Evolutionary conservation across 352 stramenopile genomes (phyloP), one percentile per base, ranked within the genome.

Genomic region (Phytopythium aichiense): DNA sequence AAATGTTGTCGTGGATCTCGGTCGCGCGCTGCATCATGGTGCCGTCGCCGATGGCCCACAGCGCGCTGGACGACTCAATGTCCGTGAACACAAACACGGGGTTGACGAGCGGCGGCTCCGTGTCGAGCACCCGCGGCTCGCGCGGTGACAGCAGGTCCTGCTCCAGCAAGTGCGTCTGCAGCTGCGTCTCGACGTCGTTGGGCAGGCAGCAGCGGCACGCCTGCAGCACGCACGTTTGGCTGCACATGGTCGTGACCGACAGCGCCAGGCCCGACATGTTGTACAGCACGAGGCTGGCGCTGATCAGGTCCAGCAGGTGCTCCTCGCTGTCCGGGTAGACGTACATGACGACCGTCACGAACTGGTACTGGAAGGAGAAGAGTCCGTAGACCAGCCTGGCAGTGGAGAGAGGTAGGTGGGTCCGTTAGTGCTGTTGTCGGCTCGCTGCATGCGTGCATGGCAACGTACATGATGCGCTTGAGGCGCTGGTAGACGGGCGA

Each of bases 401-500:
- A n/a, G 4, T 22, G 2, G 40, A 22, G 16, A 6, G 35, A n/a
- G 30, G 30, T 25, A n/a, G 30, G 30, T 25, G 2, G n/a, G 31
- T 28, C 11, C 37, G 13, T 43, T 43, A 16, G 37, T 43, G 37
- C 12, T 9, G 20, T 7, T 20, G 18, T 18, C 2, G 35, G 3
- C 8, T n/a, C 35, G 37, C 33, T 13, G 8, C 35, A 54, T 18
- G 13, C 23, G 20, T 6, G 30, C 8, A 2, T 13, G 2, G 25
- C 12, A 7, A 56, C 58, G 56, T 74, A 79, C 76, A 91, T 77
- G 66, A 91, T 89, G 18, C 66, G 67, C 65, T 89, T 83, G 58
- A 91, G 77, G 40, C 81, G 72, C 56, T 82, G 67, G 56, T 91
- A 91, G n/a, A 91, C 68, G 9, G 81, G 81, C 2, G 81, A 91